A percentile compares a stretch with the other conserved stretches of the same genome.
Conservation (phyloP, 257 asterid genomes). For the Solanum lignicaule region DNA sequence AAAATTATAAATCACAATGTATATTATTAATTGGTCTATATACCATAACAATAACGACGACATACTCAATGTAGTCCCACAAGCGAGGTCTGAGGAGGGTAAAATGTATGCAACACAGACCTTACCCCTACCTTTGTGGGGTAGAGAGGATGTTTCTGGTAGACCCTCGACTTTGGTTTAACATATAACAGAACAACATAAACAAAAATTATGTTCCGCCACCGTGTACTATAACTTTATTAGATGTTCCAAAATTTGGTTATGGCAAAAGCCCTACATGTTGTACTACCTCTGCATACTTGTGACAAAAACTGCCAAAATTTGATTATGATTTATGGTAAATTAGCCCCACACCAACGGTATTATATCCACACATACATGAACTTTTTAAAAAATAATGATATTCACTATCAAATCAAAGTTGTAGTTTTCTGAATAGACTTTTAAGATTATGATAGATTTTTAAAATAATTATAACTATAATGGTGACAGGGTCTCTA, state of each 20-base stretch:
- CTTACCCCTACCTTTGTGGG: not conserved
- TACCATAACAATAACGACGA: not conserved
- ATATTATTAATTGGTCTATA: not conserved
- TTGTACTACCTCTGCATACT: not conserved
- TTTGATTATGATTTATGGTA: not conserved
- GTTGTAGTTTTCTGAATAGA: not conserved
- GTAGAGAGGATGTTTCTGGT: not conserved
- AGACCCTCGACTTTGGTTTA: not conserved
- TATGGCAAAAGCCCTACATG: not conserved
- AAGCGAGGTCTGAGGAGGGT: rapidly evolving
- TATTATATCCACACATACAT: not conserved
- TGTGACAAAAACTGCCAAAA: not conserved
- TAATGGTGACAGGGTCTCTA: not conserved
- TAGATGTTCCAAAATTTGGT: not conserved
- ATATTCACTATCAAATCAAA: not conserved
- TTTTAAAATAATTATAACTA: no score
- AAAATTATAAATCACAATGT: not conserved
- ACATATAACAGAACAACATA: not conserved
- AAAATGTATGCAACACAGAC: not conserved
- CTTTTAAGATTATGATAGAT: not conserved
- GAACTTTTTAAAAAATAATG: not conserved
- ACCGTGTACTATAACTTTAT: not conserved
- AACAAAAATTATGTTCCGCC: not conserved
- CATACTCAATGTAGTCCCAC: not conserved
- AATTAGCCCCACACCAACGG: not conserved